Evolutionary conservation across 192 early-diverging fungal species (phyloP), one percentile per base, ranked within the genome.

Genomic region (Coemansia sp.): DNA sequence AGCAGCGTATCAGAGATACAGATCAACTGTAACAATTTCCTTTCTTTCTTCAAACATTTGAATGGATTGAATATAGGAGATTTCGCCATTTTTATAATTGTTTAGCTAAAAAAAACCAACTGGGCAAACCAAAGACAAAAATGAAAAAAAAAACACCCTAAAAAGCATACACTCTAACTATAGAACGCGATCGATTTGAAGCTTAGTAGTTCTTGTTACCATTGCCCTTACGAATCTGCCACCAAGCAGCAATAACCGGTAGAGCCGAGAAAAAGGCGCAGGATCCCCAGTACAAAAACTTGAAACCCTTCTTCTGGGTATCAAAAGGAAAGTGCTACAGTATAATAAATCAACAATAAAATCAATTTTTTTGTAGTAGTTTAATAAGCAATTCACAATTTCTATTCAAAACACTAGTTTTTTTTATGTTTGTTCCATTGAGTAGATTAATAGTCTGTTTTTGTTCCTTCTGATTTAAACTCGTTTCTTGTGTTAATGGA

Each of bases 221-320:
- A 66, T 80, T 80, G 69, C 72, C 72, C 69, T 80, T 80, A 59
- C 77, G 77, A 56, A 82, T 62, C 71, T 82, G 79, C 79, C 79
- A 82, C 79, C 79, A 82, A 17, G 71, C 79, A 38, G 79, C 79
- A 60, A 77, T 59, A 34, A 76, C 59, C 20, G 79, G 79, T 5
- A 82, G 79, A 8, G 63, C 18, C 4, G 71, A 42, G 32, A 75
- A 75, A 54, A 76, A 70, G 14, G 45, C 12, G 56, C 70, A 73
- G 49, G 74, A 82, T 55, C 73, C 79, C 73, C 73, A 82, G 79
- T 82, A 82, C 22, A 76, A 25, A 56, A 45, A 82, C 68, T 82
- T 82, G 79, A 82, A 82, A 59, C 74, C 48, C 61, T 64, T 61
- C 74, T 76, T 76, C 64, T 76, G 69, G 17, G 74, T 69, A 50